Evolutionary conservation across 176 grass and related monocot species (phyloP).

Genomic region (Cocos nucifera): DNA sequence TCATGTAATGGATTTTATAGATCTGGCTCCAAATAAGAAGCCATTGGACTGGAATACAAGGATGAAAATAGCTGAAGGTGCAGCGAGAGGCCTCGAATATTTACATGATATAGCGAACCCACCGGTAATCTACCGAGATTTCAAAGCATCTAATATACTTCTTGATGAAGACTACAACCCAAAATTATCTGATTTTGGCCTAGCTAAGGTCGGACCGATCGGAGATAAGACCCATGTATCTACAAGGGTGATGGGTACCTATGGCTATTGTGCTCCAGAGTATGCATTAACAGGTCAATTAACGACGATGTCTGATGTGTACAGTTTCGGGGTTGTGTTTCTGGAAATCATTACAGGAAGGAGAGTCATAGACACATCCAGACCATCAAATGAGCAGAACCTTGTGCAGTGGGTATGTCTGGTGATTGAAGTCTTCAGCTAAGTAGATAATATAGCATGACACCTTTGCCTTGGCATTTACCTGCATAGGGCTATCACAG

Average conservation of each 20-base stretch:
- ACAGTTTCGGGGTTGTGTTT: slow-evolving; percentile 8
- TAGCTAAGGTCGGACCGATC: slow-evolving; percentile 1
- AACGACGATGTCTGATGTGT: slow-evolving; percentile 8
- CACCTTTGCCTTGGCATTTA: no score
- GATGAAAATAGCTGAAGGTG: slow-evolving; percentile 8
- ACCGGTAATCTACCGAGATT: slow-evolving; percentile 6
- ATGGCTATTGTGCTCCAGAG: slow-evolving; percentile 12
- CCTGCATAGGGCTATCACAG: no score
- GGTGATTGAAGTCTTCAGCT: no score
- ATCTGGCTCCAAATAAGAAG: neutral
- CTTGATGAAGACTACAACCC: neutral
- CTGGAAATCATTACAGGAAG: slow-evolving; percentile 6
- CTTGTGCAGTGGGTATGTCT: slow-evolving; percentile 5
- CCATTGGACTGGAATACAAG: slow-evolving; percentile 3
- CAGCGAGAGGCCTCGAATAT: neutral
- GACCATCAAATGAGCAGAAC: slow-evolving; percentile 3
- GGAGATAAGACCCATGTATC: slow-evolving; percentile 12
- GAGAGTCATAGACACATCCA: slow-evolving; percentile 3
- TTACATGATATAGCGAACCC: neutral
- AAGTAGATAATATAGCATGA: no score
- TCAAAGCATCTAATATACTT: slow-evolving; percentile 10
- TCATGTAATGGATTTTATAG: neutral
- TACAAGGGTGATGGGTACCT: slow-evolving; percentile 10
- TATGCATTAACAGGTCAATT: slow-evolving; percentile 8
- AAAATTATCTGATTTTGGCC: slow-evolving; percentile 1